These are phyloP conservation scores for Skeletonema costatum DNA, from an alignment of 108 stramenopile species.

Conservation along the genomic window DNA sequence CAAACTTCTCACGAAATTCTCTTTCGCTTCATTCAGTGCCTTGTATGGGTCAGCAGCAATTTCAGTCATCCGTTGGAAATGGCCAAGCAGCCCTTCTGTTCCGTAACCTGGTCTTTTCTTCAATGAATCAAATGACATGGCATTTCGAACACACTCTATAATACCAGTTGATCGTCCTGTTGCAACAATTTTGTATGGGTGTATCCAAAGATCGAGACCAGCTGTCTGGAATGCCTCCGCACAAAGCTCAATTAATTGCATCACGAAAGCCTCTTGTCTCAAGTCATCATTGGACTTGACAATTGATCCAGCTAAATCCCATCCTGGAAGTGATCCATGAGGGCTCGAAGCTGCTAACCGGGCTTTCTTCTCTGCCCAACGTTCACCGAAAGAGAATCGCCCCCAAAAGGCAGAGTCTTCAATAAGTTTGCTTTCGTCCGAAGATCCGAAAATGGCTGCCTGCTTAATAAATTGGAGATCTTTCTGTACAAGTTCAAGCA, in stretches of 20 bases:
- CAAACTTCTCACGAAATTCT: slow-evolving; percentile 88
- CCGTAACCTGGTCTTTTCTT: slow-evolving; percentile 94
- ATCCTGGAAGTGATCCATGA: slow-evolving; percentile 73
- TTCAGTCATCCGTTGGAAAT: slow-evolving; percentile 83
- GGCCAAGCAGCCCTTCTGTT: slow-evolving; percentile 73
- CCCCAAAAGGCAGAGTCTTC: slow-evolving; percentile 92
- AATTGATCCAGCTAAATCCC: slow-evolving; percentile 93
- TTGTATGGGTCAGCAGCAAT: slow-evolving; percentile 81
- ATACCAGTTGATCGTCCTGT: slow-evolving; percentile 91
- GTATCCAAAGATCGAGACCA: slow-evolving; percentile 85
- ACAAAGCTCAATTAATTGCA: slow-evolving; percentile 95
- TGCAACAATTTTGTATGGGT: slow-evolving; percentile 94
- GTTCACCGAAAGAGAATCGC: slow-evolving; percentile 93
- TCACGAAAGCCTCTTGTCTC: slow-evolving; percentile 95
- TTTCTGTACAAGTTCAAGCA: slow-evolving; percentile 86
- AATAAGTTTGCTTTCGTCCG: slow-evolving; percentile 68
- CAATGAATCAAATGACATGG: slow-evolving; percentile 93
- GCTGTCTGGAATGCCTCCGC: slow-evolving; percentile 92
- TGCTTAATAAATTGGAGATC: slow-evolving; percentile 77
- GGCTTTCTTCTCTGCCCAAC: slow-evolving; percentile 93
- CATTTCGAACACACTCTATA: slow-evolving; percentile 90
- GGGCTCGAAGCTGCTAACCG: slow-evolving; percentile 81
- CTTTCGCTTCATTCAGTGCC: slow-evolving; percentile 74
- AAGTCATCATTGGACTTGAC: slow-evolving; percentile 99
- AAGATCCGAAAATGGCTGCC: slow-evolving; percentile 47